Conservation (phyloP, 495 filamentous ascomycete species). For the Aspergillus conjunctus region DNA sequence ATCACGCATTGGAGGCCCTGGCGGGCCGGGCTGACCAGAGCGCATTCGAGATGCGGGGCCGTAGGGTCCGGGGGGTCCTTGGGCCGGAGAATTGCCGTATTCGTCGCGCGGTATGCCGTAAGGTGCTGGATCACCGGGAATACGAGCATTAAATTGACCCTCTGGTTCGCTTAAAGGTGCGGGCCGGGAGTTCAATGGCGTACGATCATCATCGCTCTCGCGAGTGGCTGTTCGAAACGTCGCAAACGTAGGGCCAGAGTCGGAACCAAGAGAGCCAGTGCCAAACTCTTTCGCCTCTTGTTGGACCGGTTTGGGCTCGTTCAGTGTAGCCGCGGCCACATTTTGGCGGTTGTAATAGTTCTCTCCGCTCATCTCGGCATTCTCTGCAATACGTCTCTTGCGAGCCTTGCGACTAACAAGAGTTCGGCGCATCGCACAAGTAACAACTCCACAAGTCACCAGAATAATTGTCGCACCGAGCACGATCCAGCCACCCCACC, state of each 20-base stretch:
- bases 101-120: slow-evolving; percentile 61
- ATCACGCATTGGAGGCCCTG: slow-evolving; percentile 55
- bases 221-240: slow-evolving; percentile 70
- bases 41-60: slow-evolving; percentile 43
- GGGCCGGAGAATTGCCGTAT: slow-evolving; percentile 56
- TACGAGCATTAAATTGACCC: slow-evolving; percentile 22
- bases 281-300: slow-evolving; percentile 57
- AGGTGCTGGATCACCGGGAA: slow-evolving; percentile 30
- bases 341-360: slow-evolving; percentile 82
- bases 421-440: slow-evolving; percentile 95
- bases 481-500: slow-evolving; percentile 95
- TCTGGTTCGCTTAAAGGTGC: slow-evolving; percentile 38
- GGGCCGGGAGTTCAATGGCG: slow-evolving; percentile 74
- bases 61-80: slow-evolving; percentile 50
- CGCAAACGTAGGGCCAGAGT: slow-evolving; percentile 70
- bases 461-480: slow-evolving; percentile 88
- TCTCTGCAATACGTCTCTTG: slow-evolving; percentile 87
- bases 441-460: slow-evolving; percentile 78
- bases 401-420: slow-evolving; percentile 89
- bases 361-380: slow-evolving; percentile 92
- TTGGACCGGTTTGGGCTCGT: slow-evolving; percentile 38
- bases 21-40: slow-evolving; percentile 38
- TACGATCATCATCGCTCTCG: slow-evolving; percentile 72
- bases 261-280: slow-evolving; percentile 51
- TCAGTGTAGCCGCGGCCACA: slow-evolving; percentile 45